phyloP scores from a whole-genome alignment of 164 flowering plant genomes.

The Chimonanthus praecox region DNA sequence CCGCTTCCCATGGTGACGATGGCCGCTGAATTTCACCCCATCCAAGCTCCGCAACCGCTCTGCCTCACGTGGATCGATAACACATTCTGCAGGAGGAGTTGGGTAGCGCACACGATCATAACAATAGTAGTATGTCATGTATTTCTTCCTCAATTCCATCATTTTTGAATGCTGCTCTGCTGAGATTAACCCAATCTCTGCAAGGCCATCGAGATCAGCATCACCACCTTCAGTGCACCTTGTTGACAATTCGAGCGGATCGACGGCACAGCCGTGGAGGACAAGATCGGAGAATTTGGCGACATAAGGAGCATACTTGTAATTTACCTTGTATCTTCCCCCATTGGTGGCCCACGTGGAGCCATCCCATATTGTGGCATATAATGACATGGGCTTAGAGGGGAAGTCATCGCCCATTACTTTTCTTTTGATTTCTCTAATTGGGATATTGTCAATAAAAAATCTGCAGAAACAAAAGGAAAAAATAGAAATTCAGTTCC shows the following conservation, averaged over 20 bases:
- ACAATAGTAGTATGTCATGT: constrained; percentile 84
- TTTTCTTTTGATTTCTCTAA: constrained; percentile 52
- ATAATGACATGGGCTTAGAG: constrained; percentile 79
- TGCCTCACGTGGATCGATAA: constrained; percentile 42
- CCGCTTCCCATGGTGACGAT: constrained; percentile 20
- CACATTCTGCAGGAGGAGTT: constrained; percentile 73
- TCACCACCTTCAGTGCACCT: constrained; percentile 23
- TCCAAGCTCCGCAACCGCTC: constrained; percentile 56
- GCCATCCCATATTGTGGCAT: constrained; percentile 97
- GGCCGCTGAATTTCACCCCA: constrained; percentile 47
- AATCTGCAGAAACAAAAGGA: constrained; percentile 38
- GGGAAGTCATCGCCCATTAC: constrained; percentile 87
- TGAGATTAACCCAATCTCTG: constrained; percentile 38
- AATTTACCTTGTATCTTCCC: constrained; percentile 63
- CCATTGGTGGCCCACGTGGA: constrained; percentile 91
- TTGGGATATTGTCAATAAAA: constrained; percentile 82
- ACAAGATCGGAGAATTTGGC: constrained; percentile 56
- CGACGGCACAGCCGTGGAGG: constrained; percentile 58
- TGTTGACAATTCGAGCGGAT: constrained; percentile 40
- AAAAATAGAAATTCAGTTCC: background rate
- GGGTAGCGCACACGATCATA: constrained; percentile 68
- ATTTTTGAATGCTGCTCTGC: constrained; percentile 38
- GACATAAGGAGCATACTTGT: constrained; percentile 67
- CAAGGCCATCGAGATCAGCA: constrained; percentile 17
- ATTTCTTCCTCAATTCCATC: constrained; percentile 52